Evolutionary conservation across 768 basidiomycete genomes (phyloP).

Genomic region (Boletus reticuloceps): DNA sequence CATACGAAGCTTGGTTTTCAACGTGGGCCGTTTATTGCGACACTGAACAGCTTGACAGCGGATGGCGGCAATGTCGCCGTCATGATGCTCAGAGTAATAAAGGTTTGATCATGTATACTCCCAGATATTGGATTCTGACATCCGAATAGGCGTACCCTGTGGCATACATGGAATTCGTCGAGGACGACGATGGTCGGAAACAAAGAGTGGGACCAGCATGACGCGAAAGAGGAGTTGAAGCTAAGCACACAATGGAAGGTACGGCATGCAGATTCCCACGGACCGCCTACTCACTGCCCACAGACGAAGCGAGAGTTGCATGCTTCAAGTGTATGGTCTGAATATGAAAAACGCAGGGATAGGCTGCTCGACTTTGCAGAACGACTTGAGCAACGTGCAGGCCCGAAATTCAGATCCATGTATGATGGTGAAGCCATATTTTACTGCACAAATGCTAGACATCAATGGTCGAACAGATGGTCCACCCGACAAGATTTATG

Average conservation of each 20-base stretch:
- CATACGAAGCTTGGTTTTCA: constrained; percentile 84
- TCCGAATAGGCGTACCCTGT: constrained; percentile 59
- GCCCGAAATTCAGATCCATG: constrained; percentile 39
- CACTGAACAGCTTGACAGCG: constrained; percentile 70
- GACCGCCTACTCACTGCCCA: constrained; percentile 2
- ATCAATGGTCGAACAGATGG: constrained; percentile 14
- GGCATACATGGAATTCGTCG: constrained; percentile 72
- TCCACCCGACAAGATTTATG: constrained; percentile 47
- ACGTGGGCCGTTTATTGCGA: constrained; percentile 62
- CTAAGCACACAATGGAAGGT: constrained; percentile 73
- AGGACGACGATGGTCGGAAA: constrained; percentile 48
- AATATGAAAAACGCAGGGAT: constrained; percentile 54
- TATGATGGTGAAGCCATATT: constrained; percentile 38
- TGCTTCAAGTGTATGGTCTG: constrained; percentile 53
- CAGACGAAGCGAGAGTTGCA: constrained; percentile 61
- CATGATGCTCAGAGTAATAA: constrained; percentile 71
- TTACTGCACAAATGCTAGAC: neutral
- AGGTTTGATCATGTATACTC: constrained; percentile 38
- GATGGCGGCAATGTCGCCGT: constrained; percentile 80
- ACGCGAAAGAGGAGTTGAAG: constrained; percentile 64
- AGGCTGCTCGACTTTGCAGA: constrained; percentile 60
- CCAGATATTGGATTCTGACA: neutral
- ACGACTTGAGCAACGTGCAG: constrained; percentile 59
- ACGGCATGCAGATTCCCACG: constrained; percentile 14
- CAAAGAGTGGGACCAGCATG: constrained; percentile 59